Conservation (phyloP, 345 rosid genomes). For the Pseudoturritis turrita region DNA sequence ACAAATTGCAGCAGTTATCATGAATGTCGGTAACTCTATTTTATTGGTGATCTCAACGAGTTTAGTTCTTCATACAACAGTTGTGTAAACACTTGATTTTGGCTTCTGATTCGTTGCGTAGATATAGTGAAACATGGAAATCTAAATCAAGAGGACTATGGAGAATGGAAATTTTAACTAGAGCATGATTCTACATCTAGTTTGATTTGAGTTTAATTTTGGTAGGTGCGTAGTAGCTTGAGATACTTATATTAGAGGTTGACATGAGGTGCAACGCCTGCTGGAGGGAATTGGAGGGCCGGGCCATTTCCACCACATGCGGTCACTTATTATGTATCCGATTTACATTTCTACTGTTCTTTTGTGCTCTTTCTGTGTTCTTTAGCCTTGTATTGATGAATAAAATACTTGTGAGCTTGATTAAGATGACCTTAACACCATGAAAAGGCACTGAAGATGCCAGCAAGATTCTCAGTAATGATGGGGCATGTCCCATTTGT, state of each 20-base stretch:
- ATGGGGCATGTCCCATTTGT: slow-evolving; percentile 90
- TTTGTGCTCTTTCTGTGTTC: neutral
- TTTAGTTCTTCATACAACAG: neutral
- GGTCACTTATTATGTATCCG: slow-evolving; percentile 93
- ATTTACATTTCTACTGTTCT: neutral
- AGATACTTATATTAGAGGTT: slow-evolving; percentile 28
- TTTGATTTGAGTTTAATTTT: neutral
- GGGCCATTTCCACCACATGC: slow-evolving; percentile 83
- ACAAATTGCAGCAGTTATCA: neutral
- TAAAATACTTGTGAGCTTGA: slow-evolving; percentile 8
- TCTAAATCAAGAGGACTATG: neutral
- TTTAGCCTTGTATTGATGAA: neutral
- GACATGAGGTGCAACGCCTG: slow-evolving; percentile 96
- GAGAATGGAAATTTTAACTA: neutral
- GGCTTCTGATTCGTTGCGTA: neutral
- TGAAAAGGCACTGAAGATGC: slow-evolving; percentile 89
- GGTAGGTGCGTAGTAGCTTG: slow-evolving; percentile 13
- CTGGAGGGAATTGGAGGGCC: slow-evolving; percentile 94
- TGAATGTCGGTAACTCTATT: neutral
- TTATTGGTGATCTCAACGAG: neutral
- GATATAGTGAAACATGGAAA: neutral
- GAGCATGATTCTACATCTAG: neutral
- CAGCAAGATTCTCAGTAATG: slow-evolving; percentile 75
- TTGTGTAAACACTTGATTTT: neutral
- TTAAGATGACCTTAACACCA: slow-evolving; percentile 39